These are phyloP conservation scores for Amanita pallidorosea DNA, from an alignment of 768 basidiomycete genomes.

Conservation along the genomic window DNA sequence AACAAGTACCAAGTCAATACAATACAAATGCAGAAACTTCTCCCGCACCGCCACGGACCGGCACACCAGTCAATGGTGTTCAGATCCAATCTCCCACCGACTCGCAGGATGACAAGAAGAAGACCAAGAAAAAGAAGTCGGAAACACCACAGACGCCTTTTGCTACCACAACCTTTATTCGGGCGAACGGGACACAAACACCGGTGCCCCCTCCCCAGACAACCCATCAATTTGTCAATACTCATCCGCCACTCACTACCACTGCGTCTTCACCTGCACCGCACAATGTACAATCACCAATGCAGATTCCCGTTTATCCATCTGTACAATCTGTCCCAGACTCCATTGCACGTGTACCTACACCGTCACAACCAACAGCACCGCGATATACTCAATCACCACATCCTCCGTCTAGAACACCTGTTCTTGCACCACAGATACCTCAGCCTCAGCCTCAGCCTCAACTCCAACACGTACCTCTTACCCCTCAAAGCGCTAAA, in stretches of 20 bases:
- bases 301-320: conserved; percentile 2
- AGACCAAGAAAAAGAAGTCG: conserved; percentile 12
- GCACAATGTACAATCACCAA: conserved; percentile 12
- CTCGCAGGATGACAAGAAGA: conserved; percentile 17
- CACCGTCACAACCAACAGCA: conserved; percentile 1
- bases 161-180: conserved; percentile 15
- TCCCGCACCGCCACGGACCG: conserved; percentile 16
- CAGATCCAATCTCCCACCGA: conserved; percentile 23
- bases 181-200: conserved; percentile 22
- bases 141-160: conserved; percentile 18
- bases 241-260: conserved; percentile 18
- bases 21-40: conserved; percentile 9
- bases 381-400: conserved; percentile 7
- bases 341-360: neutral
- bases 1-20: conserved; percentile 10
- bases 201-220: conserved; percentile 20
- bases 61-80: conserved; percentile 18
- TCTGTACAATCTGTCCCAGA: neutral
- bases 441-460: conserved; percentile 9
- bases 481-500: conserved; percentile 2
- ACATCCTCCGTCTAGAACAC: conserved; percentile 14
- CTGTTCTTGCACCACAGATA: conserved; percentile 11
- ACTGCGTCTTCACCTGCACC: conserved; percentile 13
- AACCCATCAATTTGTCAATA: conserved; percentile 23
- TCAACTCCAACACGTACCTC: neutral